These are phyloP conservation scores for Aspergillus floridensis DNA, from an alignment of 2,329 filamentous ascomycete species.

Conservation along the genomic window DNA sequence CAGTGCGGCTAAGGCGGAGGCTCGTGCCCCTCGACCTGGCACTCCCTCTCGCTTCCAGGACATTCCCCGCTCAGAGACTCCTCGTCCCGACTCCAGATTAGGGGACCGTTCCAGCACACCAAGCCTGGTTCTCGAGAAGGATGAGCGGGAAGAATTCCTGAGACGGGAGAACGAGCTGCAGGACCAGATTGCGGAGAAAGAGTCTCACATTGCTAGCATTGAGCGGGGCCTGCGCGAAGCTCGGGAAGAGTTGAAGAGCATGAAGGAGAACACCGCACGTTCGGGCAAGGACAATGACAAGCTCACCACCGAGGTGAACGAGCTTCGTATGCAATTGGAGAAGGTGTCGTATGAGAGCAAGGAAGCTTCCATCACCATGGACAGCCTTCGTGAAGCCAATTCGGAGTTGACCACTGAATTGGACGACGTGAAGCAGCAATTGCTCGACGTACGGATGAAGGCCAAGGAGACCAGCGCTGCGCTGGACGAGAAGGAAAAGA, in stretches of 20 bases:
- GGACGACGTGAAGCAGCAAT: constrained; percentile 92
- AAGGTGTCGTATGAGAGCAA: constrained; percentile 94
- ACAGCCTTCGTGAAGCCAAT: constrained; percentile 94
- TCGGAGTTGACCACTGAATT: constrained; percentile 85
- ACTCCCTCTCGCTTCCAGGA: constrained; percentile 44
- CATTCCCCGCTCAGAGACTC: constrained; percentile 56
- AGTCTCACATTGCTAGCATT: constrained; percentile 72
- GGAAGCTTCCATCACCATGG: constrained; percentile 96
- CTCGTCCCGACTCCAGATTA: constrained; percentile 62
- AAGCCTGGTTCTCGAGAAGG: constrained; percentile 84
- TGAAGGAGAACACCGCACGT: constrained; percentile 83
- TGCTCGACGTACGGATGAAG: constrained; percentile 93
- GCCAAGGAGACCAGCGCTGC: constrained; percentile 89
- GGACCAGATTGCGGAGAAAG: constrained; percentile 91
- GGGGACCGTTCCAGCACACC: constrained; percentile 86
- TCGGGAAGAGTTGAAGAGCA: constrained; percentile 77
- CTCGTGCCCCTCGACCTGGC: constrained; percentile 44
- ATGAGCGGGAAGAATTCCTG: constrained; percentile 94
- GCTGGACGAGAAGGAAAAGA: constrained; percentile 95
- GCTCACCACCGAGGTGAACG: constrained; percentile 80
- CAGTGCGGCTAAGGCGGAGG: constrained; percentile 47
- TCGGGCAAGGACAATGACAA: constrained; percentile 88
- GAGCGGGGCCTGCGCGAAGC: constrained; percentile 79
- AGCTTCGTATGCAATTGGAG: constrained; percentile 94
- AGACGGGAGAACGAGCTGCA: constrained; percentile 94